Evolutionary conservation across 2,329 filamentous ascomycete species (phyloP).

Genomic region (Fusarium dlaminii): DNA sequence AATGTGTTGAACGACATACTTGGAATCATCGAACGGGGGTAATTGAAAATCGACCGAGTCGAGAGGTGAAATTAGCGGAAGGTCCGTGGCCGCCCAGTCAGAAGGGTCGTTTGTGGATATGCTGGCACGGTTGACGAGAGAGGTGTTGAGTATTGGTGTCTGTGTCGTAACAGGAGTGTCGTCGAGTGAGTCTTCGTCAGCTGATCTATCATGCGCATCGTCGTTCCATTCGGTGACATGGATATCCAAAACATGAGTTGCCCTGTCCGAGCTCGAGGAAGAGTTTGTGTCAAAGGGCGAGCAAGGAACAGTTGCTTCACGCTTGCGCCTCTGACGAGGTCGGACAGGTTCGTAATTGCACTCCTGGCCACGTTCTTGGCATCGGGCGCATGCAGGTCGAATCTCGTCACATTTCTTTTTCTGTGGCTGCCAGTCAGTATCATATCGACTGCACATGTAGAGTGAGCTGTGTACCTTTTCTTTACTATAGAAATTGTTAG

Average conservation of each 20-base stretch:
- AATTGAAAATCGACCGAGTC: slow-evolving; percentile 47
- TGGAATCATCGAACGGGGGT: slow-evolving; percentile 36
- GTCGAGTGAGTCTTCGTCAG: slow-evolving; percentile 27
- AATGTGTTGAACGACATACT: slow-evolving; percentile 11
- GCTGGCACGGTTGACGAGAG: slow-evolving; percentile 22
- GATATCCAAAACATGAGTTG: slow-evolving; percentile 18
- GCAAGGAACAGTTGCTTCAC: slow-evolving; percentile 35
- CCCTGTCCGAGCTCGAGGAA: slow-evolving; percentile 33
- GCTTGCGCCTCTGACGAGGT: slow-evolving; percentile 52
- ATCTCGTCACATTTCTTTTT: slow-evolving; percentile 68
- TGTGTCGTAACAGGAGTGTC: slow-evolving; percentile 12
- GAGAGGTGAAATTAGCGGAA: slow-evolving; percentile 45
- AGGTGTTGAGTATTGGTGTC: slow-evolving; percentile 2
- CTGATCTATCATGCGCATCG: slow-evolving; percentile 26
- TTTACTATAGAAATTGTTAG: slow-evolving; percentile 53
- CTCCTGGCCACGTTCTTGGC: slow-evolving; percentile 57
- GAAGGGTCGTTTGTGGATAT: slow-evolving; percentile 20
- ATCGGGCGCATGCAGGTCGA: slow-evolving; percentile 61
- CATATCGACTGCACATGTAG: not conserved
- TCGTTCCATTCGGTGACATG: slow-evolving; percentile 18
- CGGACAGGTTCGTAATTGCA: slow-evolving; percentile 61
- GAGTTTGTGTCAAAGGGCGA: slow-evolving; percentile 33
- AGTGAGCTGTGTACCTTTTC: slow-evolving; percentile 54
- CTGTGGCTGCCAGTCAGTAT: slow-evolving; percentile 45
- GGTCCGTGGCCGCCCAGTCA: slow-evolving; percentile 34